Base-by-base conservation (phyloP, 371 early-diverging fungal genomes). In the Mortierella sp. region DNA sequence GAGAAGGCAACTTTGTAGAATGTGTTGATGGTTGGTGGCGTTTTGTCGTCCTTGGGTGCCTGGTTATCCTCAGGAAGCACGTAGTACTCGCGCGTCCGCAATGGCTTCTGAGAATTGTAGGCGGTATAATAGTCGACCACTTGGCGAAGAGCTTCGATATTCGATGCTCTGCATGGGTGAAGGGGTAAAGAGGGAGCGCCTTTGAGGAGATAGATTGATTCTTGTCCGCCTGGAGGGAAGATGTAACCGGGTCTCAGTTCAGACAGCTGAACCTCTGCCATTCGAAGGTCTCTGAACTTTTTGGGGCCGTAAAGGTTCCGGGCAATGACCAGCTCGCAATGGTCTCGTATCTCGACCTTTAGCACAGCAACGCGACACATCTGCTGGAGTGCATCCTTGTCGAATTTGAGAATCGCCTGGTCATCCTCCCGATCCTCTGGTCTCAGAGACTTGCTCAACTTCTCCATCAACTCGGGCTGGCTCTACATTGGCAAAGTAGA, bases 81-180 rank as follows among this genome's bases (percentile, higher is more conserved):
- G 48, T 82, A 86, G 55, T 77, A 82, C 57, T 86, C 86, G 54
- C 86, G 86, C 50, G 73, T 82, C 48, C 86, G 63, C 70, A 86
- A 26, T 26, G 86, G 86, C 55, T 70, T 77, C 54, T 86, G 86
- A 8, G 77, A 75, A 52, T 86, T 86, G 75, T 82, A 86, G 31
- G 80, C 86, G 8, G 86, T 86, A 73, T 86, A 86, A 34, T 82
- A 70, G n/a, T 86, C 82, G n/a, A 86, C 86, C 13, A 86, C 86
- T n/a, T 86, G 86, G n/a, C 86, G 82, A 75, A 86, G 68, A 13
- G 86, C 86, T 11, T 86, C 86, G 13, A 86, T 78, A 57, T 86
- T 86, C n/a, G 86, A 86, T 6, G 86, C 86, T 74, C 86, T 81
- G 70, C 78, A 86, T 1, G 82, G 86, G 47, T 86, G 86, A 26